Conservation (phyloP, 2,329 filamentous ascomycete genomes). For the Alternaria alternata region DNA sequence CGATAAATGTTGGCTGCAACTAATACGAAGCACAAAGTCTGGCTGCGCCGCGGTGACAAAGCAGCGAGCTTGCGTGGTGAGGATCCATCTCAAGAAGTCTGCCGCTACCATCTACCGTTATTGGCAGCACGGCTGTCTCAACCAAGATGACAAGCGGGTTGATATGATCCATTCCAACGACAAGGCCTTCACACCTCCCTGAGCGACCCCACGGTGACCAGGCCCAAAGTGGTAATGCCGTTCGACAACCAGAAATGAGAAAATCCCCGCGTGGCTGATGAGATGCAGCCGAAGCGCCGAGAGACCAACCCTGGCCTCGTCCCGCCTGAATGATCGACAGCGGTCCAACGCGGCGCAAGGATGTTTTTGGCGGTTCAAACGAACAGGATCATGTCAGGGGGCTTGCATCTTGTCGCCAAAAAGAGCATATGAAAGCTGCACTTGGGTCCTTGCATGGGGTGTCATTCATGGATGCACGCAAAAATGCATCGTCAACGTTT, state of each 20-base stretch:
- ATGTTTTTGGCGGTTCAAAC: conserved; percentile 37
- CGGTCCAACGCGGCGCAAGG: conserved; percentile 43
- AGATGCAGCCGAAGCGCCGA: conserved; percentile 49
- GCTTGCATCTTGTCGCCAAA: conserved; percentile 41
- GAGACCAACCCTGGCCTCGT: conserved; percentile 39
- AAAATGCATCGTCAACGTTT: conserved; percentile 25
- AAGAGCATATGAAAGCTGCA: conserved; percentile 26
- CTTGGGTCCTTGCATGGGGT: conserved; percentile 35
- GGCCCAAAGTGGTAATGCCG: conserved; percentile 42
- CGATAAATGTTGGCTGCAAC: conserved; percentile 20
- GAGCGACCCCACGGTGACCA: conserved; percentile 43
- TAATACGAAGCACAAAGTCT: conserved; percentile 19
- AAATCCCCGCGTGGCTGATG: conserved; percentile 46
- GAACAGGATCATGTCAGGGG: conserved; percentile 46
- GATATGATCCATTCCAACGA: conserved; percentile 18
- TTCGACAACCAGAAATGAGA: conserved; percentile 44
- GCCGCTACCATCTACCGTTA: conserved; percentile 21
- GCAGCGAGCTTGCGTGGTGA: conserved; percentile 18
- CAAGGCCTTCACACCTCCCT: conserved; percentile 24
- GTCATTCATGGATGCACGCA: conserved; percentile 21
- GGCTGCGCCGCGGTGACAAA: conserved; percentile 33
- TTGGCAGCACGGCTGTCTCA: conserved; percentile 16
- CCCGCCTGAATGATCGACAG: conserved; percentile 49
- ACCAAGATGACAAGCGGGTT: conserved; percentile 23
- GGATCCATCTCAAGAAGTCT: conserved; percentile 14